These are phyloP conservation scores for Uronychia binucleata DNA, from an alignment of 73 alveolate genomes.

Conservation along the genomic window DNA sequence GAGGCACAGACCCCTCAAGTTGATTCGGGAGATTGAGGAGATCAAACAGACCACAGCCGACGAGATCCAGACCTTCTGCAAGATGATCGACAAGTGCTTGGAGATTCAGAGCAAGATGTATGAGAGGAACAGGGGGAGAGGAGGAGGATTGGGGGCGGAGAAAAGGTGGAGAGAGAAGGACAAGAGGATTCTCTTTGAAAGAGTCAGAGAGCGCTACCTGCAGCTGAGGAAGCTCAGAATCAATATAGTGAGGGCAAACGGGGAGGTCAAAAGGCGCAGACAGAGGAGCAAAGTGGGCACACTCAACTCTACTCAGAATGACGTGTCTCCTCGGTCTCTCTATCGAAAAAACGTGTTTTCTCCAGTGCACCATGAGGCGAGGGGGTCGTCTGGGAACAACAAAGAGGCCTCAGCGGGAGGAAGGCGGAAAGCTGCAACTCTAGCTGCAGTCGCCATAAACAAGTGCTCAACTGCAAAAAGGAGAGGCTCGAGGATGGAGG, in stretches of 20 bases:
- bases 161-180: constrained; percentile 69
- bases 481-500: too few species aligned
- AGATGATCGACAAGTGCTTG: constrained; percentile 39
- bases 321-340: too few species aligned
- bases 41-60: constrained; percentile 18
- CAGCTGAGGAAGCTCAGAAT: constrained; percentile 44
- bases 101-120: constrained; percentile 22
- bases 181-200: constrained; percentile 54
- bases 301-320: too few species aligned
- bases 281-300: constrained; percentile 6
- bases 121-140: not conserved
- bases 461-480: too few species aligned
- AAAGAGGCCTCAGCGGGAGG: not conserved
- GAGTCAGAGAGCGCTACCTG: constrained; percentile 47
- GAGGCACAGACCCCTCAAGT: constrained; percentile 59
- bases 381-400: not conserved
- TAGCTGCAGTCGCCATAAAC: too few species aligned
- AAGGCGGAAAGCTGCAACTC: too few species aligned
- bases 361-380: too few species aligned
- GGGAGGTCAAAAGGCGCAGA: not conserved
- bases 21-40: constrained; percentile 59
- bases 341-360: too few species aligned
- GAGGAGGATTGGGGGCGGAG: constrained; percentile 1
- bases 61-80: constrained; percentile 44
- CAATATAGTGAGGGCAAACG: constrained; percentile 34